Evolutionary conservation across 2,329 filamentous ascomycete species (phyloP), one percentile per base, ranked within the genome.

Genomic region (Phoma sp.): DNA sequence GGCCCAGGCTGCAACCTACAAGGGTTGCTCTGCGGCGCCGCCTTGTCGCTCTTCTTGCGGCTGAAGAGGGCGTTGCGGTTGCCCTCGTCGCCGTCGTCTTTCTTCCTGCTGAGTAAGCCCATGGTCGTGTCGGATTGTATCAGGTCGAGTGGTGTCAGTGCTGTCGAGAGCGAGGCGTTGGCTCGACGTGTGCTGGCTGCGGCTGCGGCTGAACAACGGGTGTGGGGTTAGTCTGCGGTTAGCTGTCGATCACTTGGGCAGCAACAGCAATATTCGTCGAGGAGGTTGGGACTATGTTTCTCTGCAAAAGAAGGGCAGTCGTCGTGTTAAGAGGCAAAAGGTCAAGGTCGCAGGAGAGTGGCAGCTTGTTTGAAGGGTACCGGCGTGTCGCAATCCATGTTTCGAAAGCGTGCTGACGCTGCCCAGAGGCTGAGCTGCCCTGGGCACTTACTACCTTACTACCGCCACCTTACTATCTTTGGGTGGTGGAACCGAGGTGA

Each of bases 21-120:
- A 40, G 54, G 54, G 43, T 57, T 57, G 48, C 54, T 57, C 37
- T 47, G 43, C 21, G 53, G 24, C 3, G 41, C 21, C 22, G 49
- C 48, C 71, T 85, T 85, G 62, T 71, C 69, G 51, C 51, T 48
- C 57, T 64, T 62, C 60, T 77, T 85, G 60, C 81, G 77, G 61
- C 77, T 78, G 64, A 88, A 87, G 29, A 88, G 81, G n/a, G 84
- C 82, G 52, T 76, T 77, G 71, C 84, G 82, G 71, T 78, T 80
- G 55, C 83, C 77, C 43, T 82, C 81, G 60, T 83, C 83, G 66
- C 76, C 81, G 59, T 77, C 79, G 61, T 79, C 78, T 58, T 78
- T 80, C 70, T 86, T 86, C 62, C 77, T 81, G 71, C 84, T 85
- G 45, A 78, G 73, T 63, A 85, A 78, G 35, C 78, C 77, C 78